A percentile compares a stretch with the other conserved stretches of the same genome.
phyloP scores from a whole-genome alignment of 1,284 basidiomycete genomes.

The Clitocybe nebularis region DNA sequence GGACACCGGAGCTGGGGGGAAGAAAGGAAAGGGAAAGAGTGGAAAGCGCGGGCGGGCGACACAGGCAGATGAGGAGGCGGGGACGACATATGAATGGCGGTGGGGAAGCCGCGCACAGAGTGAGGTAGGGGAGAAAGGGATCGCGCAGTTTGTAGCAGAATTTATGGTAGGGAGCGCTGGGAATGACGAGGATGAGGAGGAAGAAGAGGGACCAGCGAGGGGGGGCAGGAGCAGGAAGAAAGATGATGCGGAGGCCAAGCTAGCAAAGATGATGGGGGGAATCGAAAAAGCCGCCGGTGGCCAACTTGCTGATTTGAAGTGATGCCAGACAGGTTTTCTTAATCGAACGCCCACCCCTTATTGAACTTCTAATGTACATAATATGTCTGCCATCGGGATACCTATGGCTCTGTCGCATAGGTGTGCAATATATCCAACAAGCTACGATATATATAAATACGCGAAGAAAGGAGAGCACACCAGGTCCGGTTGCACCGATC shows the following conservation, averaged over 20 bases:
- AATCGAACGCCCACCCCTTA: too few relatives aligned
- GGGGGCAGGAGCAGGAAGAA: conserved; percentile 12
- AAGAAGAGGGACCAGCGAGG: conserved; percentile 23
- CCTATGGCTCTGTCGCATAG: too few relatives aligned
- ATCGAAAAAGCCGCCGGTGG: conserved; percentile 64
- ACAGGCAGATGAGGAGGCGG: conserved; percentile 46
- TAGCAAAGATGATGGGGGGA: conserved; percentile 48
- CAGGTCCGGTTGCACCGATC: too few relatives aligned
- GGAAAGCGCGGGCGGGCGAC: conserved; percentile 54
- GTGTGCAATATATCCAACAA: too few relatives aligned
- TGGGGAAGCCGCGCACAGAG: conserved; percentile 73
- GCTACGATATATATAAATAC: too few relatives aligned
- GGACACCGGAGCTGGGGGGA: conserved; percentile 19
- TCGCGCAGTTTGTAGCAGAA: conserved; percentile 66
- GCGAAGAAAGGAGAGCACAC: too few relatives aligned
- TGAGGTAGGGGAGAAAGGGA: conserved; percentile 66
- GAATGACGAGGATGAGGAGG: conserved; percentile 42
- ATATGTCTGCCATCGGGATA: too few relatives aligned
- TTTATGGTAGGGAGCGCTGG: conserved; percentile 61
- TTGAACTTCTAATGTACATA: too few relatives aligned
- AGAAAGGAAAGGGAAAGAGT: conserved; percentile 29
- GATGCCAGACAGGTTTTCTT: conserved; percentile 2
- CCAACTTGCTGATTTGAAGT: conserved; percentile 42
- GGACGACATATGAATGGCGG: conserved; percentile 63
- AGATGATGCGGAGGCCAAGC: conserved; percentile 29